Conservation (phyloP, 1,284 basidiomycete genomes). For the Tremellales sp. region DNA sequence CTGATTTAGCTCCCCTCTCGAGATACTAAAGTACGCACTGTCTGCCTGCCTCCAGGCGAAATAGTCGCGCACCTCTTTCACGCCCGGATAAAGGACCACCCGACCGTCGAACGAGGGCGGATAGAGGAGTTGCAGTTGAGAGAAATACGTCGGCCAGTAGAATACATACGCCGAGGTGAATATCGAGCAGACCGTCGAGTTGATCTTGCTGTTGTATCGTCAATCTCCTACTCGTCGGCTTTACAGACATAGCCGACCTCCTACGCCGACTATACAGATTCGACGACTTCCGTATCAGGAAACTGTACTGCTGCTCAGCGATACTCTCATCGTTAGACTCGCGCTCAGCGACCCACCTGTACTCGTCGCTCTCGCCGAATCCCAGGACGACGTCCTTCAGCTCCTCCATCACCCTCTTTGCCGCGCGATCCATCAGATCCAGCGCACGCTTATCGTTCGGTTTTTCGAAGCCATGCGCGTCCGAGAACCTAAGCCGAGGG, state of each 20-base stretch:
- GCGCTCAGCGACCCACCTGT: constrained; percentile 58
- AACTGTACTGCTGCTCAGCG: constrained; percentile 54
- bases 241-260: constrained; percentile 44
- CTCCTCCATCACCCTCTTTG: constrained; percentile 73
- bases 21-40: constrained; percentile 57
- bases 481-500: constrained; percentile 76
- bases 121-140: constrained; percentile 61
- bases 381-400: constrained; percentile 77
- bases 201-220: constrained; percentile 63
- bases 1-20: constrained; percentile 4
- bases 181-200: constrained; percentile 79
- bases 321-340: neutral
- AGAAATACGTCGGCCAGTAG: constrained; percentile 77
- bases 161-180: constrained; percentile 93
- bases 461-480: constrained; percentile 75
- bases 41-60: constrained; percentile 95
- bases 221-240: constrained; percentile 11
- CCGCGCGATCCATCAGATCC: constrained; percentile 88
- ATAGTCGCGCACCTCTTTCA: constrained; percentile 77
- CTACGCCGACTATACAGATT: constrained; percentile 77
- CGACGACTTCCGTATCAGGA: constrained; percentile 73
- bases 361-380: constrained; percentile 97
- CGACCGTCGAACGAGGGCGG: constrained; percentile 91
- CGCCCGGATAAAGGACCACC: constrained; percentile 76
- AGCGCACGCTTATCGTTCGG: constrained; percentile 88